Conservation (phyloP, 2,329 filamentous ascomycete species). For the Talaromyces verruculosus region DNA sequence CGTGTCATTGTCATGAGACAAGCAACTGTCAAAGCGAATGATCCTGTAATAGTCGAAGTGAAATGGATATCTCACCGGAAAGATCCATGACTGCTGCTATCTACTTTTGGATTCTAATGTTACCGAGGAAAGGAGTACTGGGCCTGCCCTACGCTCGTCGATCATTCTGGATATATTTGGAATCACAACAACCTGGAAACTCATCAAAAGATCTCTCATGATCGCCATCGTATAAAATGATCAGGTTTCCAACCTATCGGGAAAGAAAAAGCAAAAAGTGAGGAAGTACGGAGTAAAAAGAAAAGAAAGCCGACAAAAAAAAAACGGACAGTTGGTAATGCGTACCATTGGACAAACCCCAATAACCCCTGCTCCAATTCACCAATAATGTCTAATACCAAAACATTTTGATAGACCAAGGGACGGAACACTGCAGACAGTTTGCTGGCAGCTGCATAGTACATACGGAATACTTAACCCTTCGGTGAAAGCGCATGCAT, state of each 20-base stretch:
- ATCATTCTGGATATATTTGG: not conserved
- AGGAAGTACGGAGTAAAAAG: not conserved
- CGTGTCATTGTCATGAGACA: slow-evolving; percentile 2
- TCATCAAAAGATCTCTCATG: not conserved
- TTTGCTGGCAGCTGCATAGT: not conserved
- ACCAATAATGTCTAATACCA: not conserved
- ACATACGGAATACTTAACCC: not conserved
- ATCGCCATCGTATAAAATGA: not conserved
- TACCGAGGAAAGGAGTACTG: not conserved
- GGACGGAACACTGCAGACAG: not conserved
- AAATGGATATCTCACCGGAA: not conserved
- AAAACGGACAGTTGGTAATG: not conserved
- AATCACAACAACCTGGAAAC: not conserved
- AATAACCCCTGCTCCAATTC: not conserved
- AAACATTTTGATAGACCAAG: not conserved
- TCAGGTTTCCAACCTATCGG: too few relatives aligned
- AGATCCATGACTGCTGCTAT: not conserved
- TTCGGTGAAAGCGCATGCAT: not conserved
- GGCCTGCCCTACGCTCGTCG: not conserved
- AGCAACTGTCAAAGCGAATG: not conserved
- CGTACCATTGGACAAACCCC: not conserved
- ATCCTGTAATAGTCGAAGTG: not conserved
- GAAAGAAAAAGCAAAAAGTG: not conserved
- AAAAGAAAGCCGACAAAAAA: not conserved
- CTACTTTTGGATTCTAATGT: not conserved